phyloP scores from a whole-genome alignment of 1,139 yeast genomes.

The Yamadazyma sp. region DNA sequence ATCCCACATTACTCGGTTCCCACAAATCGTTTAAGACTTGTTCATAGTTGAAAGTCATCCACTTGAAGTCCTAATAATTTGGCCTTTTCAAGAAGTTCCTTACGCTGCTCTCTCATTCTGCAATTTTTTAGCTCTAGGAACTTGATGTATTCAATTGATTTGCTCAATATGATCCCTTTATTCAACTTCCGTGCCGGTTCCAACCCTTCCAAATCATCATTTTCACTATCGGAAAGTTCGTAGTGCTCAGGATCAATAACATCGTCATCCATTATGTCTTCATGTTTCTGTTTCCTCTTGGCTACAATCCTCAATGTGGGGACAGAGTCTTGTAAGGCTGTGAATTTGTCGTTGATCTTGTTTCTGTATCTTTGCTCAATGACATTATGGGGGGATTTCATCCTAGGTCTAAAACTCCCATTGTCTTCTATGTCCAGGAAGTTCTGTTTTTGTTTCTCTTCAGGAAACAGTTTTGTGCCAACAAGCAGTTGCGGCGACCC shows the following conservation, averaged over 20 bases:
- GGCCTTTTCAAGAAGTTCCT: slow-evolving; percentile 28
- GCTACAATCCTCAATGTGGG: slow-evolving; percentile 41
- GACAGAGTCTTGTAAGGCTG: slow-evolving; percentile 40
- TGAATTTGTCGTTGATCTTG: slow-evolving; percentile 46
- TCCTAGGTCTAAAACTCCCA: slow-evolving; percentile 14
- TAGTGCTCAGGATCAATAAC: slow-evolving; percentile 20
- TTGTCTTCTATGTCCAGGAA: not conserved
- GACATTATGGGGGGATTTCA: slow-evolving; percentile 43
- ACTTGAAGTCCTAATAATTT: slow-evolving; percentile 20
- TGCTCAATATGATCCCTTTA: slow-evolving; percentile 46
- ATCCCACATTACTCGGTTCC: too few relatives aligned
- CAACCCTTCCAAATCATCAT: slow-evolving; percentile 39
- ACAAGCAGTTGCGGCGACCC: not conserved
- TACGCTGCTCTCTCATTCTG: slow-evolving; percentile 34
- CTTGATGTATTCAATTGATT: slow-evolving; percentile 46
- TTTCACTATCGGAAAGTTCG: slow-evolving; percentile 16
- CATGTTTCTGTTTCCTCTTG: slow-evolving; percentile 18
- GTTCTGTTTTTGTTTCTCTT: not conserved
- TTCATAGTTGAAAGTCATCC: slow-evolving; percentile 10
- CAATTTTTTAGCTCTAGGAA: slow-evolving; percentile 41
- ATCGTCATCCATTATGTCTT: slow-evolving; percentile 8
- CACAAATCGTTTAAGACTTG: too few relatives aligned
- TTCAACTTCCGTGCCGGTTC: slow-evolving; percentile 47
- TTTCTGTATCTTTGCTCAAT: slow-evolving; percentile 49
- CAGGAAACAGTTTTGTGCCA: not conserved